Evolutionary conservation across 2,329 filamentous ascomycete species (phyloP).

Genomic region (Pseudogymnoascus sp.): DNA sequence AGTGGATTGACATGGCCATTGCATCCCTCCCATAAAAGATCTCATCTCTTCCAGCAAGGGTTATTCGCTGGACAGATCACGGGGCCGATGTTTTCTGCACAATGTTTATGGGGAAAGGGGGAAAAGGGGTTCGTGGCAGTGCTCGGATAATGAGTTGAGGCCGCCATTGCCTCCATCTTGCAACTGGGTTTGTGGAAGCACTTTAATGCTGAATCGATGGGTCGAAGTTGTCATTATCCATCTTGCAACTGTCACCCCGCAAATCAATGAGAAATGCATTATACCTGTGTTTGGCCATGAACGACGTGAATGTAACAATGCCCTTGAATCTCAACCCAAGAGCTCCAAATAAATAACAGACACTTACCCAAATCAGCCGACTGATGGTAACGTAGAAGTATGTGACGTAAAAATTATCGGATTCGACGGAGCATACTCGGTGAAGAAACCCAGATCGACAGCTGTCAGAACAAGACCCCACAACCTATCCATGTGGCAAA

Average conservation of each 20-base stretch:
- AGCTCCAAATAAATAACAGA: neutral
- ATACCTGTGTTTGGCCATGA: neutral
- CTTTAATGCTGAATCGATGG: neutral
- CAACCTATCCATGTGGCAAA: neutral
- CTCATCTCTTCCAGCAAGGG: neutral
- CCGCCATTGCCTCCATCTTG: neutral
- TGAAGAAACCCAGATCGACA: neutral
- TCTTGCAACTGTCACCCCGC: neutral
- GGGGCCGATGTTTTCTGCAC: neutral
- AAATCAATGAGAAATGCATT: neutral
- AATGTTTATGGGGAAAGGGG: neutral
- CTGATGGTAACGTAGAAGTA: neutral
- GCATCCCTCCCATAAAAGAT: neutral
- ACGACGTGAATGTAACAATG: neutral
- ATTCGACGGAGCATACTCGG: neutral
- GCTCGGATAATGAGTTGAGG: neutral
- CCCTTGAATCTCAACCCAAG: neutral
- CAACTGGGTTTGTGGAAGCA: neutral
- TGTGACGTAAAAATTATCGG: neutral
- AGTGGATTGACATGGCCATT: neutral
- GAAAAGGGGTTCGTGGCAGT: neutral
- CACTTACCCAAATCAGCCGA: too few species aligned
- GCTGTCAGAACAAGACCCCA: neutral
- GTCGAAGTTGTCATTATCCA: neutral
- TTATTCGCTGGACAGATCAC: neutral